Conservation (phyloP, 2,329 filamentous ascomycete genomes). For the Ilyonectria robusta region DNA sequence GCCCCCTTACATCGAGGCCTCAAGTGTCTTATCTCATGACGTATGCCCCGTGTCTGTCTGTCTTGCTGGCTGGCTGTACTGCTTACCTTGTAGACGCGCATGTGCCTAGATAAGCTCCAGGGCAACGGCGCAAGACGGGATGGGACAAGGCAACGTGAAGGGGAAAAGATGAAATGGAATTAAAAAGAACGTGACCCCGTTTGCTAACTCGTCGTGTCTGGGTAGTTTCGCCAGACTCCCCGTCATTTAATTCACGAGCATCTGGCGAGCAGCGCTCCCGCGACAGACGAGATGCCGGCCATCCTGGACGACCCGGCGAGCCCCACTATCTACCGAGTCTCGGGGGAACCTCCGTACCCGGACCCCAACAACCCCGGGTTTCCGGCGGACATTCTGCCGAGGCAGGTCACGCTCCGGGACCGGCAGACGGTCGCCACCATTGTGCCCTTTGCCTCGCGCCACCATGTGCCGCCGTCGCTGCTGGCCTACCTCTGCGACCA, state of each 20-base stretch:
- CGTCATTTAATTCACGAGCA: neutral
- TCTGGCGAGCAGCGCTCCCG: neutral
- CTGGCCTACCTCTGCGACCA: conserved; percentile 85
- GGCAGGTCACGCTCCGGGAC: conserved; percentile 86
- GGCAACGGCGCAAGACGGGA: neutral
- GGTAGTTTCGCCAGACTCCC: neutral
- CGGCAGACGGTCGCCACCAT: conserved; percentile 87
- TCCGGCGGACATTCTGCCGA: conserved; percentile 77
- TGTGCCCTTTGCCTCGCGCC: conserved; percentile 83
- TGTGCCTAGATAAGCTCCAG: neutral
- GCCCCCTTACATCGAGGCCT: neutral
- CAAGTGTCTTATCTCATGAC: neutral
- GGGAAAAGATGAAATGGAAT: neutral
- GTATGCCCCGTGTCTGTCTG: neutral
- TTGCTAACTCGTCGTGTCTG: neutral
- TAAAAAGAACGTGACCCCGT: neutral
- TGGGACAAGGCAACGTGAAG: neutral
- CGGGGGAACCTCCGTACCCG: conserved; percentile 76
- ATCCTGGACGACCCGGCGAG: conserved; percentile 83
- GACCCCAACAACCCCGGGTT: conserved; percentile 73
- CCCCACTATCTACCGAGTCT: conserved; percentile 78
- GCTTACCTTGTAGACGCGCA: neutral
- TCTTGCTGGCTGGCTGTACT: neutral
- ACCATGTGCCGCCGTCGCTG: conserved; percentile 82
- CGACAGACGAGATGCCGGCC: conserved; percentile 74